Conservation (phyloP, 257 asterid genomes). For the Solanum etuberosum region DNA sequence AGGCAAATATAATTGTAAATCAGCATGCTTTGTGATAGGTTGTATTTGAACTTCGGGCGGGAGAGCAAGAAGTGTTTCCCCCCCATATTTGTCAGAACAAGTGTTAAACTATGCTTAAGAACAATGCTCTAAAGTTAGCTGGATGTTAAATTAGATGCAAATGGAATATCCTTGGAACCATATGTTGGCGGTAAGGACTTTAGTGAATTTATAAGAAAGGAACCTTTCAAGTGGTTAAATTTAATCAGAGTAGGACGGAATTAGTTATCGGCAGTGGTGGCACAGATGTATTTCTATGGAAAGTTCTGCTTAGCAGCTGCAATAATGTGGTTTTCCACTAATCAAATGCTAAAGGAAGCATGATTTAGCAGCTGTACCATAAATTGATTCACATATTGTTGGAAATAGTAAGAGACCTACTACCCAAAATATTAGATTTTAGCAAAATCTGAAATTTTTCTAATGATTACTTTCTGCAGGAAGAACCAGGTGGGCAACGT, state of each 20-base stretch:
- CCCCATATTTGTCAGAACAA: not conserved
- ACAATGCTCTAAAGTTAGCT: not conserved
- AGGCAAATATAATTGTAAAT: not conserved
- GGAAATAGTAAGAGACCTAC: not conserved
- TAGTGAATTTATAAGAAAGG: not conserved
- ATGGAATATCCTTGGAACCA: not conserved
- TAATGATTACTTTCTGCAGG: conserved; percentile 30
- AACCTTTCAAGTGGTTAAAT: not conserved
- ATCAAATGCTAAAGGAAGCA: not conserved
- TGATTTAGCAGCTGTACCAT: not conserved
- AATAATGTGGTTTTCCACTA: not conserved
- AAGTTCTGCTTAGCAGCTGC: not conserved
- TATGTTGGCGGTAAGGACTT: not conserved
- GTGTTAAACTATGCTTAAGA: not conserved
- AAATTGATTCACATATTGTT: not conserved
- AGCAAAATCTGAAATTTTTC: not conserved
- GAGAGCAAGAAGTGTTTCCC: not conserved
- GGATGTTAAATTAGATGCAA: not conserved
- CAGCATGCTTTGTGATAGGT: not conserved
- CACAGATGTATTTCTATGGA: not conserved
- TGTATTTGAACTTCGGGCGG: not conserved
- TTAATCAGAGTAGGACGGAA: not conserved
- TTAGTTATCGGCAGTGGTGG: not conserved
- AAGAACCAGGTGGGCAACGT: conserved; percentile 99
- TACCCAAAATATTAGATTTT: not conserved